Evolutionary conservation across 2,329 filamentous ascomycete species (phyloP), one percentile per base, ranked within the genome.

Genomic region (Fusarium sacchari): DNA sequence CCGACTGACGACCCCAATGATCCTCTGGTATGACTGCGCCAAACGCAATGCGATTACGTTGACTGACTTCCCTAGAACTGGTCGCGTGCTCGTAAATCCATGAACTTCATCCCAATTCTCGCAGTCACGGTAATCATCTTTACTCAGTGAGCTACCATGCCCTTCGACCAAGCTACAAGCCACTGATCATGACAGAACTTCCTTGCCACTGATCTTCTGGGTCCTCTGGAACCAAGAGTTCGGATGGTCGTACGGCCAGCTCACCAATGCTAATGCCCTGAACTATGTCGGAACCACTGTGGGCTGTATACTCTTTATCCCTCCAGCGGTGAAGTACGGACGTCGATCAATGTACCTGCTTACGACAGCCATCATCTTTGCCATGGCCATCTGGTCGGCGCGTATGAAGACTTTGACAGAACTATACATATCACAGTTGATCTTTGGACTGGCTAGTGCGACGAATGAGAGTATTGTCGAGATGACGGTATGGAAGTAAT

Each of bases 391-490:
- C 40, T 70, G 64, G 64, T 50, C 49, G 24, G 26, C 57, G 6
- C 32, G 43, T 3, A 40, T 60, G 57, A 36, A 30, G 28, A 50
- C 57, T 3, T 3, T 60, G 34, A 12, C 49, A n/a, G 57, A 60
- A 10, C 17, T 60, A 32, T 52, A 60, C 7, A 6, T 36, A 12
- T 50, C 57, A 1, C 72, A 76, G 20, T 40, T 78, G 1, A 69
- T 79, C 0, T 77, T 78, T 56, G 82, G 82, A 0, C 57, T 83
- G 12, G 80, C 81, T 3, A 81, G 80, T 37, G 79, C 82, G 3
- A 79, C 78, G 4, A 82, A 82, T 42, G 81, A 83, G 60, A 77
- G 80, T 7, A 80, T 82, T 43, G 77, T 78, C 6, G 80, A 83
- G 62, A 82, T 84, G 61, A 84, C 80, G 2, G 79, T 79, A 55